Base-by-base conservation (phyloP, 2,329 filamentous ascomycete species). In the Keithomyces neogunnii region DNA sequence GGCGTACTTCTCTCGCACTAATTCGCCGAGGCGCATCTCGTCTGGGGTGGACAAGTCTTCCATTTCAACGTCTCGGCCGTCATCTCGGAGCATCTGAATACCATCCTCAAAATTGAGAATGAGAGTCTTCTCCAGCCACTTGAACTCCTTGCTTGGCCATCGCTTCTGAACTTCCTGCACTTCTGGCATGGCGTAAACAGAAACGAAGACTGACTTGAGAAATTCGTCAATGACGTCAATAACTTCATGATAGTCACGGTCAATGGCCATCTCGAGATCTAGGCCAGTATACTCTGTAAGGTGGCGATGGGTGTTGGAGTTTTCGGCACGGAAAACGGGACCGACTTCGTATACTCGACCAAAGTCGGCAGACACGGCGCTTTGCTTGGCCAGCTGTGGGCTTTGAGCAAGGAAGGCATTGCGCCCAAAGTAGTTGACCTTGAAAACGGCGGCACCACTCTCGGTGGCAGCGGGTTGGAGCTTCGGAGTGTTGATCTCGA, bases 401-500 rank as follows among this genome's bases (percentile, higher is more conserved):
- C 88, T 95, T 70, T 96, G 91, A 0, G 91, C 91, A 11, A 96
- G 72, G 73, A 93, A 96, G 3, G 90, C 91, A 26, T 81, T 81
- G 49, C 91, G 83, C 32, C 84, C 88, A 70, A 96, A 96, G 71
- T 96, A 96, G 63, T 93, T 88, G 47, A 95, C 82, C 65, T 88
- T 84, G 75, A 96, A 96, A 4, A 96, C 91, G 56, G 89, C 89
- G 11, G 91, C 85, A 45, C 91, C 91, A 45, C 88, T 95, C 68
- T 96, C 91, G 1, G 91, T 95, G 1, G 91, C 91, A 10, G 87
- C 85, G 2, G 89, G 88, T 72, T 95, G 89, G 43, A 96, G 74
- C 70, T 96, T 96, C 2, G 91, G 91, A 0, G 89, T 95, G 65
- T 96, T 89, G 54, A 96, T 96, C 68, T 96, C 91, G 53, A 95